Percentiles rank a stretch among this genome's conserved stretches.
phyloP scores from a whole-genome alignment of 2,329 filamentous ascomycete genomes.

The Aspergillus arachidicola region DNA sequence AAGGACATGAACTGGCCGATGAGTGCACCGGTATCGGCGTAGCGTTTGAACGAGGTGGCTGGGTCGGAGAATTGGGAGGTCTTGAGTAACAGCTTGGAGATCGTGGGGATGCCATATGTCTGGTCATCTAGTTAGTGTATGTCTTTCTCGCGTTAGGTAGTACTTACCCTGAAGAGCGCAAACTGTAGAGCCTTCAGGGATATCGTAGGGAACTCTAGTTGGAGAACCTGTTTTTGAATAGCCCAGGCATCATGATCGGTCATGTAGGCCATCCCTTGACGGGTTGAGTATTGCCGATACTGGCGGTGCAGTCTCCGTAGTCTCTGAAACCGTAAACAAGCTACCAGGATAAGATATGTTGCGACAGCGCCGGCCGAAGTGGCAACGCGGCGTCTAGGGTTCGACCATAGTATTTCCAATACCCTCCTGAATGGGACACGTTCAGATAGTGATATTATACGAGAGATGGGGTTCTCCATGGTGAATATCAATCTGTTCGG shows the following conservation, averaged over 20 bases:
- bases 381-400: constrained; percentile 9
- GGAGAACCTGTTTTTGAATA: constrained; percentile 50
- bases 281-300: constrained; percentile 44
- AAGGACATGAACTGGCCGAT: constrained; percentile 52
- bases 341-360: constrained; percentile 27
- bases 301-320: constrained; percentile 40
- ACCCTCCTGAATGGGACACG: constrained; percentile 7
- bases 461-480: constrained; percentile 14
- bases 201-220: constrained; percentile 59
- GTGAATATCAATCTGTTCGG: not conserved
- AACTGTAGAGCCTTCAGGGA: constrained; percentile 57
- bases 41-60: constrained; percentile 54
- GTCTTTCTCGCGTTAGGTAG: no score
- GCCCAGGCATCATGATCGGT: constrained; percentile 55
- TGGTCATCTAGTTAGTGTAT: constrained; percentile 21
- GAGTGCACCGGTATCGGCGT: constrained; percentile 54
- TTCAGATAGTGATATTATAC: not conserved
- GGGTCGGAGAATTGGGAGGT: constrained; percentile 53
- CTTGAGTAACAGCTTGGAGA: constrained; percentile 52
- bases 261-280: constrained; percentile 52
- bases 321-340: constrained; percentile 30
- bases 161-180: constrained; percentile 57
- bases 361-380: constrained; percentile 7
- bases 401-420: constrained; percentile 7
- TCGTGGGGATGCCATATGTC: constrained; percentile 60